Base-by-base conservation (phyloP, 352 stramenopile genomes). In the Pythium rishiriense region DNA sequence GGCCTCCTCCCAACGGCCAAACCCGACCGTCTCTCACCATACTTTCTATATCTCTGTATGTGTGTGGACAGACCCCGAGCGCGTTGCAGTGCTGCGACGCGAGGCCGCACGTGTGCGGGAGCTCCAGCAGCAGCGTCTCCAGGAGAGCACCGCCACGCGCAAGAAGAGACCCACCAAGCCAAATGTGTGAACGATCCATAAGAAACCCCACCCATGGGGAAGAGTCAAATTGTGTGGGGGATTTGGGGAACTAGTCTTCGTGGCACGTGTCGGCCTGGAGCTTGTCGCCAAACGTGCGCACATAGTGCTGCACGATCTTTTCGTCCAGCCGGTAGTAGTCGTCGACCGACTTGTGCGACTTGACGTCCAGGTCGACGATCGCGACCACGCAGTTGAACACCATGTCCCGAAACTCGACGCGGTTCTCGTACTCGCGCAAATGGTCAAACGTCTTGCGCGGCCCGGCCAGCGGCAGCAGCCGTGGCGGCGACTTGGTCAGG, bases 311-410 rank as follows among this genome's bases (percentile, higher is more conserved):
- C 33, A 80, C 80, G 24, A 95, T 95, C 70, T 87, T 87, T 45
- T 91, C 74, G 66, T 96, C 87, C 22, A 94, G 68, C 7, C 75
- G 74, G 64, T 86, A 91, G 70, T 94, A 96, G 63, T 91, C 79
- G 37, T 79, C 75, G 46, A 96, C 77, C 11, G 85, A 91, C 66
- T 94, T 94, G 79, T 94, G 83, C 48, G 83, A 88, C 72, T 95
- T 96, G 64, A 91, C 76, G 58, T 96, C 87, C 51, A 96, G 60
- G 56, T 96, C 86, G 48, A 95, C 87, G 53, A 96, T 83, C 0
- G 85, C 87, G 50, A 94, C 76, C 21, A 92, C 83, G 62, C 80
- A 93, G 50, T 91, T 75, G 64, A 91, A 94, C 55, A 69, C 72
- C 72, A 90, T 70, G 63, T 87, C 74, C 17, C 80, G 74, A 50